A percentile compares a stretch with the other conserved stretches of the same genome.
phyloP scores from a whole-genome alignment of 495 filamentous ascomycete genomes.

The Penicillium argentinense region DNA sequence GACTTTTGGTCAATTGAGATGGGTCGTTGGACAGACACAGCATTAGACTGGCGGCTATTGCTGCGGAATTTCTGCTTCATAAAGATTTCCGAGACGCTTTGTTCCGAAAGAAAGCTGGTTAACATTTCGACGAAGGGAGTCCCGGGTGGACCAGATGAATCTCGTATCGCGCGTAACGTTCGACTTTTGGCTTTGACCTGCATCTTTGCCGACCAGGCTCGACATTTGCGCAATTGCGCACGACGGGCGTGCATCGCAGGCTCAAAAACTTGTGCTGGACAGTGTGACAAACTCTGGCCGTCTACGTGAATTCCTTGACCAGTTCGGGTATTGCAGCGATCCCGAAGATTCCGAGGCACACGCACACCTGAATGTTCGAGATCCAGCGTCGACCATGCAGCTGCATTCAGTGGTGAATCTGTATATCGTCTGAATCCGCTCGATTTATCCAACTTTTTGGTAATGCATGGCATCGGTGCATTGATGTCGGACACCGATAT shows the following conservation, averaged over 20 bases:
- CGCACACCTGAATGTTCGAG: not conserved
- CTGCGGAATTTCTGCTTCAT: not conserved
- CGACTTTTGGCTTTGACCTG: slow-evolving; percentile 24
- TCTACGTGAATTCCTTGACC: not conserved
- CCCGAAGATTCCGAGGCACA: not conserved
- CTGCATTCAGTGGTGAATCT: not conserved
- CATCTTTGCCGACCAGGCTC: slow-evolving; percentile 41
- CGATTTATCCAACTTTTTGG: too few species aligned
- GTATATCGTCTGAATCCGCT: too few species aligned
- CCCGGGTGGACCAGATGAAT: slow-evolving; percentile 36
- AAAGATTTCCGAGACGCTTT: slow-evolving; percentile 2
- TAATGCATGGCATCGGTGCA: not conserved
- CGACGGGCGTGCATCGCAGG: not conserved
- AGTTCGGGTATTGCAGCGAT: not conserved
- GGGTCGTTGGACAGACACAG: not conserved
- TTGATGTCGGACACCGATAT: not conserved
- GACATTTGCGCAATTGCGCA: slow-evolving; percentile 22
- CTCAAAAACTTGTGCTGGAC: not conserved
- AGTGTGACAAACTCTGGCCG: not conserved
- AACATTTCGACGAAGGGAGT: slow-evolving; percentile 33
- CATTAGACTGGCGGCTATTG: not conserved
- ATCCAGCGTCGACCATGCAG: not conserved
- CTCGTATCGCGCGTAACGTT: slow-evolving; percentile 7
- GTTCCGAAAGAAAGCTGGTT: slow-evolving; percentile 25
- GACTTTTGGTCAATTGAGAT: not conserved